These are phyloP conservation scores for Lipomyces sp. DNA, from an alignment of 805 yeast species.

Conservation along the genomic window DNA sequence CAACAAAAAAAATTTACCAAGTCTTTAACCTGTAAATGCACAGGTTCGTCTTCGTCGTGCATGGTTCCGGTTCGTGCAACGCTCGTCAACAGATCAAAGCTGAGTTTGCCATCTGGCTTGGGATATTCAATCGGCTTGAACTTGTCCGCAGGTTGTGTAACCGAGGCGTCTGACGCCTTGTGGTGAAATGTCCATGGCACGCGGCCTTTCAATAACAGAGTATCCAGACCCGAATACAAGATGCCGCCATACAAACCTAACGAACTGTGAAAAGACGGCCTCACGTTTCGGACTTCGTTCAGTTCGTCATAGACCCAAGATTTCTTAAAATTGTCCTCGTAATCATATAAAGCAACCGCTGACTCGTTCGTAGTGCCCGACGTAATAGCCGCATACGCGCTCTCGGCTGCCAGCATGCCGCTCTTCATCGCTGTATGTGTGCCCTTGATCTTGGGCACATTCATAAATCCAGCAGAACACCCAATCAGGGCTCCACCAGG, in stretches of 20 bases:
- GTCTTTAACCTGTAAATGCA: conserved; percentile 68
- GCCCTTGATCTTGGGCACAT: conserved; percentile 97
- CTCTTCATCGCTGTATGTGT: conserved; percentile 97
- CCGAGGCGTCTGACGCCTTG: conserved; percentile 68
- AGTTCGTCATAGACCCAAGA: conserved; percentile 91
- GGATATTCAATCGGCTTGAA: conserved; percentile 82
- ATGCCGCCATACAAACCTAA: conserved; percentile 84
- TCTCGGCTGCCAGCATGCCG: conserved; percentile 93
- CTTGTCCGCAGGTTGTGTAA: conserved; percentile 69
- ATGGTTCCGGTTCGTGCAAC: conserved; percentile 95
- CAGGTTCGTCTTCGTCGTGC: conserved; percentile 92
- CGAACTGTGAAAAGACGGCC: conserved; percentile 84
- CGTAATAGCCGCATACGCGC: conserved; percentile 62
- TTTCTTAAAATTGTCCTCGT: conserved; percentile 65
- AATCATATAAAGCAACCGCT: conserved; percentile 54
- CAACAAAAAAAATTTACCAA: conserved; percentile 28
- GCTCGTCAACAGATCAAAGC: conserved; percentile 92
- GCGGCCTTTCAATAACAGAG: conserved; percentile 75
- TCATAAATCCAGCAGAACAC: conserved; percentile 94
- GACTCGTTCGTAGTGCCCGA: conserved; percentile 38
- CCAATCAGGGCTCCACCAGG: conserved; percentile 98
- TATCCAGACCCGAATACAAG: conserved; percentile 79
- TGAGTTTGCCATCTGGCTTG: conserved; percentile 90
- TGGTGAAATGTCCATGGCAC: conserved; percentile 88
- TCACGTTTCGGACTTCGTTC: conserved; percentile 80